A percentile compares a stretch with the other conserved stretches of the same genome.
Evolutionary conservation across 352 stramenopile genomes (phyloP).

Genomic region (Globisporangium irregulare): DNA sequence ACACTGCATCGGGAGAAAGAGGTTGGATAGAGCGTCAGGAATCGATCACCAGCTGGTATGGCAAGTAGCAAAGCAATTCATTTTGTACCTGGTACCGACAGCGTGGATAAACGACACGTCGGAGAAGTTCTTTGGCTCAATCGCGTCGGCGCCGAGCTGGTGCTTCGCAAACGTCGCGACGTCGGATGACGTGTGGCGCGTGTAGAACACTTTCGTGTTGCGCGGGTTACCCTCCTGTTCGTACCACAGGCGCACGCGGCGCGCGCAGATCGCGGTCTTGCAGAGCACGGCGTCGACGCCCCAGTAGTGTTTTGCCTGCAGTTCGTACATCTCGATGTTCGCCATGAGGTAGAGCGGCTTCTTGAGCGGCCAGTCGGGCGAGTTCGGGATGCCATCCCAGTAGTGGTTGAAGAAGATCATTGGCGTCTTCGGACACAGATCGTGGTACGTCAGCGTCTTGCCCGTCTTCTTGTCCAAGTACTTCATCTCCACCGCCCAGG

Average conservation of each 20-base stretch:
- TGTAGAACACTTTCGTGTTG: conserved; percentile 50
- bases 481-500: conserved; percentile 5
- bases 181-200: conserved; percentile 57
- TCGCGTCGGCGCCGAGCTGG: conserved; percentile 19
- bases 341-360: conserved; percentile 52
- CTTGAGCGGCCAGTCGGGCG: conserved; percentile 27
- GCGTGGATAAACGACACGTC: conserved; percentile 31
- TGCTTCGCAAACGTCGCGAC: conserved; percentile 31
- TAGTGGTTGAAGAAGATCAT: conserved; percentile 32
- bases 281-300: conserved; percentile 42
- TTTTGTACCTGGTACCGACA: conserved; percentile 20
- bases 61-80: not conserved
- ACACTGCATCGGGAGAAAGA: conserved; percentile 17
- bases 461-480: conserved; percentile 9
- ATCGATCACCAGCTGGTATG: not conserved
- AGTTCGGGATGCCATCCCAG: conserved; percentile 24
- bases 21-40: not conserved
- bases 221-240: conserved; percentile 54
- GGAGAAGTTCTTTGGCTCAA: conserved; percentile 30
- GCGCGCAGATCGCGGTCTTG: conserved; percentile 46
- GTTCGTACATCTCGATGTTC: conserved; percentile 64
- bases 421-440: conserved; percentile 24
- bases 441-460: conserved; percentile 25
- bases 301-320: conserved; percentile 40
- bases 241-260: conserved; percentile 47